Conservation (phyloP, 2,329 filamentous ascomycete species). For the Penicillium brasilianum region DNA sequence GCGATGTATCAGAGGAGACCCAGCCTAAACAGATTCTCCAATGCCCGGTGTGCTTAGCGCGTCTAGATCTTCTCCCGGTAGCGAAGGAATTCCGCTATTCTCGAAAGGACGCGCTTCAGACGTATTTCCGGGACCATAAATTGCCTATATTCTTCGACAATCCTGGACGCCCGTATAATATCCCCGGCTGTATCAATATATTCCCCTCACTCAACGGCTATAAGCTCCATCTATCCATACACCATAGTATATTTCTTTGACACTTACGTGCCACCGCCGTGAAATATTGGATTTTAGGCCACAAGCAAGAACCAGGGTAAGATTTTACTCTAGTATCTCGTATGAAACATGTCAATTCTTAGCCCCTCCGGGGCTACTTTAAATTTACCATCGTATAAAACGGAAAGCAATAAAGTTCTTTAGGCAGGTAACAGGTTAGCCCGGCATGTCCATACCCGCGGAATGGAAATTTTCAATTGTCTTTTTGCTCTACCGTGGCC, state of each 20-base stretch:
- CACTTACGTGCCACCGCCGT: not conserved
- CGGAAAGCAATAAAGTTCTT: too few relatives aligned
- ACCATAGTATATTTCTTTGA: slow-evolving; percentile 13
- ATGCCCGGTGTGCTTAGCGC: slow-evolving; percentile 10
- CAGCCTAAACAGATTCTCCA: not conserved
- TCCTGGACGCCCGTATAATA: slow-evolving; percentile 12
- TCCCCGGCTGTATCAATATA: slow-evolving; percentile 8
- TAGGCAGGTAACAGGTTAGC: too few relatives aligned
- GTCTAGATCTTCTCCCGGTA: slow-evolving; percentile 6
- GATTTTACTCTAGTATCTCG: too few relatives aligned
- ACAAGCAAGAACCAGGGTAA: too few relatives aligned
- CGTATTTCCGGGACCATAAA: slow-evolving; percentile 13
- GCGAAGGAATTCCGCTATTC: slow-evolving; percentile 11
- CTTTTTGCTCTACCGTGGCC: too few relatives aligned
- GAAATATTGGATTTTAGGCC: too few relatives aligned
- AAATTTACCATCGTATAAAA: too few relatives aligned
- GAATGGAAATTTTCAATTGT: too few relatives aligned
- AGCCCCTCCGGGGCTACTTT: too few relatives aligned
- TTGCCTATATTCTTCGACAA: slow-evolving; percentile 14
- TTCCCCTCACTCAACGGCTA: slow-evolving; percentile 11
- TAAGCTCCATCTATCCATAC: slow-evolving; percentile 11
- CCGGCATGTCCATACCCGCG: too few relatives aligned
- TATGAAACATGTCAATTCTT: too few relatives aligned
- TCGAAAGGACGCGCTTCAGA: slow-evolving; percentile 17
- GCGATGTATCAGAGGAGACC: not conserved